Conservation (phyloP, 2,329 filamentous ascomycete genomes). For the Clarireedia sp. region DNA sequence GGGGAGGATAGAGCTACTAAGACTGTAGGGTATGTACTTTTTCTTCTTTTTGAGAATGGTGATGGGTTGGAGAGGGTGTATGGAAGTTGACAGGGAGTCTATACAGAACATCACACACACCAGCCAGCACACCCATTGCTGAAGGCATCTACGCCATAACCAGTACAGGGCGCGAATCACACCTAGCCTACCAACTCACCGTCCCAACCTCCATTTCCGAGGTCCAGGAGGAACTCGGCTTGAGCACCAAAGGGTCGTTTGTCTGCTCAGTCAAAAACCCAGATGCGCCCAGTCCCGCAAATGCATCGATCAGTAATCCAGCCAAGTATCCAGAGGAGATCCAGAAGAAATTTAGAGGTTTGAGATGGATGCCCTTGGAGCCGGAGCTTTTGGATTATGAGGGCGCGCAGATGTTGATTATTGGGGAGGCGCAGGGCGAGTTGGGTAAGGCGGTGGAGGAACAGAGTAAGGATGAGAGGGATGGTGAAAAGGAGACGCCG, state of each 20-base stretch:
- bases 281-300: conserved; percentile 55
- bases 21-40: conserved; percentile 46
- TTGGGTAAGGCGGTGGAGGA: conserved; percentile 48
- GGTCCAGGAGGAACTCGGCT: conserved; percentile 66
- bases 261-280: conserved; percentile 77
- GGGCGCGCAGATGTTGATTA: conserved; percentile 69
- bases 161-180: conserved; percentile 60
- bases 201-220: conserved; percentile 62
- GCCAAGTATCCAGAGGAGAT: conserved; percentile 68
- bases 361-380: conserved; percentile 67
- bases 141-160: conserved; percentile 83
- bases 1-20: conserved; percentile 66
- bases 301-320: conserved; percentile 52
- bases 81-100: not conserved
- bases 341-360: conserved; percentile 60
- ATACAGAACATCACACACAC: conserved; percentile 47
- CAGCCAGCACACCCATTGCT: conserved; percentile 66
- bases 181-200: conserved; percentile 74
- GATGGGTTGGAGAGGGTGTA: not conserved
- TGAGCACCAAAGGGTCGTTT: conserved; percentile 66
- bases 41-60: not conserved
- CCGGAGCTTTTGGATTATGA: conserved; percentile 68
- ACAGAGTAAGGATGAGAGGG: conserved; percentile 47
- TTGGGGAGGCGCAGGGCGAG: conserved; percentile 58
- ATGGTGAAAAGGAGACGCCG: conserved; percentile 52